Evolutionary conservation across 805 yeast species (phyloP), one percentile per base, ranked within the genome.

Genomic region (Ogataea salicorniae): DNA sequence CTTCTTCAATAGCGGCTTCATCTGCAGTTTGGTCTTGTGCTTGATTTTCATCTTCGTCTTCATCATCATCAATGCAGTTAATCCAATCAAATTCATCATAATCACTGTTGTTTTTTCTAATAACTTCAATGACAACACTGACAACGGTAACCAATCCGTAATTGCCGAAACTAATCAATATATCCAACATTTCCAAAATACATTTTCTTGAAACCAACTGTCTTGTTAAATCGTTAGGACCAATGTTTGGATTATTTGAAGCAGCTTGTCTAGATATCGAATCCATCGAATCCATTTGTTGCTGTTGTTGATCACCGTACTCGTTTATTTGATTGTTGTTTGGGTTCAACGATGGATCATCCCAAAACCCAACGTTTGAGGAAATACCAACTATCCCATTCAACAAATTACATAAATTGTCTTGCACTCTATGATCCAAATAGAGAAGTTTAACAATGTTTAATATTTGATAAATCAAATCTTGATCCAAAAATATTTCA

Each of bases 91-190:
- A 66, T 43, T 65, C 68, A 68, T 94, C 99, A 66, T 94, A 94
- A 63, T 94, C 99, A 0, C 96, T 87, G 64, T 94, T 94, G 63
- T 92, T 92, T 63, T 92, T 92, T 59, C 99, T 78, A 46, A 94
- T 92, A 39, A 92, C 78, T 68, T 92, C 99, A 53, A 94, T 92
- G 31, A 94, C 79, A 37, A 94, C 88, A 8, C 96, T 90, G 29
- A 94, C 99, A 58, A 96, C 95, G 48, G 94, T 92, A 38, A 91
- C 87, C 52, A 94, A 75, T 0, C 97, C 95, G 47, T 67, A 65
- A 41, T 87, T 82, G 42, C 96, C 96, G 49, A 85, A 84, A 46
- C 71, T 63, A 49, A 92, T 77, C 79, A 94, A 87, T 34, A 88
- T 81, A 26, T 83, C 72, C 37, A 92, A 81, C 65, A 94, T 75